These are phyloP conservation scores for Stylonectria norvegica DNA, from an alignment of 2,329 filamentous ascomycete genomes.

Conservation along the genomic window DNA sequence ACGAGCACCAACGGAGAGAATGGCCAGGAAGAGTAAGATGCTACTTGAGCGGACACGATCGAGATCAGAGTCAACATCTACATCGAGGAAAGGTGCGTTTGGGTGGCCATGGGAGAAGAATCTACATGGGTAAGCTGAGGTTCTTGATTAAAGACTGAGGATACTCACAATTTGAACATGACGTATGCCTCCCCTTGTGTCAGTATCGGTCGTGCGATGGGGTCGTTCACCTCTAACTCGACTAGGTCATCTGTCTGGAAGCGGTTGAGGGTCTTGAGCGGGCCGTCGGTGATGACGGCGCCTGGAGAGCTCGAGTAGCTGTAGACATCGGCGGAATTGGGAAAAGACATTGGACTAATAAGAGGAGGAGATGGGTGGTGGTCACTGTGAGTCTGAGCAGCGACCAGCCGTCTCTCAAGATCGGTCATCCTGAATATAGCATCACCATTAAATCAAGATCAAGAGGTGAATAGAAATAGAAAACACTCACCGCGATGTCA, in stretches of 20 bases:
- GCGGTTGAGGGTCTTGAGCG: not conserved
- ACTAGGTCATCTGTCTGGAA: not conserved
- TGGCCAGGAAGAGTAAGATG: not conserved
- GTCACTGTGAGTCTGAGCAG: not conserved
- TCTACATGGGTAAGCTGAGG: not conserved
- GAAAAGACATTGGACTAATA: not conserved
- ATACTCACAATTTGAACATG: not conserved
- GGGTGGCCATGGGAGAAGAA: not conserved
- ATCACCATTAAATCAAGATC: not conserved
- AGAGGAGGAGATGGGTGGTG: not conserved
- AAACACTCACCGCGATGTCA: not conserved
- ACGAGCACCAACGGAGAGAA: not conserved
- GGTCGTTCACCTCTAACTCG: not conserved
- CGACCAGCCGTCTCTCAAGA: not conserved
- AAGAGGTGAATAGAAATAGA: not conserved
- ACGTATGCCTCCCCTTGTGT: not conserved
- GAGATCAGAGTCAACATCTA: not conserved
- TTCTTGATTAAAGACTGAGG: not conserved
- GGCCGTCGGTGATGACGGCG: not conserved
- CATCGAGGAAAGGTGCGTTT: not conserved
- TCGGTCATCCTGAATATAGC: not conserved
- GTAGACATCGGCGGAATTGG: not conserved
- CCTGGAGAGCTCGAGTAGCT: not conserved
- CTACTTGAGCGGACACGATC: not conserved
- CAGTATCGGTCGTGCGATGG: not conserved